phyloP scores from a whole-genome alignment of 305 asterid species.

The Galium porrigens region DNA sequence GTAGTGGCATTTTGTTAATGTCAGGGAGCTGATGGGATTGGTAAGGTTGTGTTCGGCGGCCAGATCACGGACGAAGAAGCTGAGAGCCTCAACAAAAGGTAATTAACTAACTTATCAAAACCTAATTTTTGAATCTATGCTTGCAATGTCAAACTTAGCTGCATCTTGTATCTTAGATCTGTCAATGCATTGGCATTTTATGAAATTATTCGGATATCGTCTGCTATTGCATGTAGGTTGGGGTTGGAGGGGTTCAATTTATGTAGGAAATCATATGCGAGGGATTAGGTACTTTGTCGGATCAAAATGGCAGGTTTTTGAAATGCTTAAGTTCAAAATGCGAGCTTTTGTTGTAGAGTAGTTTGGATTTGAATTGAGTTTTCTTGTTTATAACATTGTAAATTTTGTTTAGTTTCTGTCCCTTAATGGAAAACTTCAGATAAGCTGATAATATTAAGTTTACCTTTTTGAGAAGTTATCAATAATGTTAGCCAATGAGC shows the following conservation, averaged over 20 bases:
- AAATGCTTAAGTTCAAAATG: background rate
- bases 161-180: conserved; percentile 9
- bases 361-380: background rate
- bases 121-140: conserved; percentile 3
- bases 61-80: conserved; percentile 88
- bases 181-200: background rate
- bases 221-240: background rate
- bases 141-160: conserved; percentile 1
- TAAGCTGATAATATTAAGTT: background rate
- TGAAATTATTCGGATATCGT: background rate
- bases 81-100: conserved; percentile 66
- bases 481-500: background rate
- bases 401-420: too few species aligned
- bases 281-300: background rate
- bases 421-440: background rate
- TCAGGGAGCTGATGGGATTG: conserved; percentile 59
- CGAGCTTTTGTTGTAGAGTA: background rate
- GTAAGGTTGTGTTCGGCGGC: conserved; percentile 74
- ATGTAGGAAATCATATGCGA: background rate
- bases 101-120: background rate
- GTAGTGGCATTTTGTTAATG: background rate
- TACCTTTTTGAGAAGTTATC: background rate
- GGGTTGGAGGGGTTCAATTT: background rate
- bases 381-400: background rate
- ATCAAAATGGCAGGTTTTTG: background rate